Evolutionary conservation across 164 flowering plant genomes (phyloP), one percentile per base, ranked within the genome.

Genomic region (Stephania cephalantha): DNA sequence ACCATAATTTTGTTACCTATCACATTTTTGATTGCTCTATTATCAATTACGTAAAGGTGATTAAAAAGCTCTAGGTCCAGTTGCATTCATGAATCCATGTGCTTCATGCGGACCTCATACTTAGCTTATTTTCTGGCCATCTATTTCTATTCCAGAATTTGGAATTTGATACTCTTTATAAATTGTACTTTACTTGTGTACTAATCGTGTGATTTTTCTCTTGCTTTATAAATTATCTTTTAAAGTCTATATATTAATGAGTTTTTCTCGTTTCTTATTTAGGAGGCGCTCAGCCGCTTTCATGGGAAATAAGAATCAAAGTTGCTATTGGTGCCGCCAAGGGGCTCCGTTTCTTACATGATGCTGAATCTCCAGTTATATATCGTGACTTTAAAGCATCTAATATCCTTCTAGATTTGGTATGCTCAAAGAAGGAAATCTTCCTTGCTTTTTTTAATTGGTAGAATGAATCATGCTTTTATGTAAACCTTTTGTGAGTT

Each of bases 381-480:
- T 91, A 89, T 80, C 88, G 97, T 31, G 96, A 94, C 81, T 86
- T 94, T 81, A 92, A 92, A 79, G 92, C 97, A 71, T 87, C 97
- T 17, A 94, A 92, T 75, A 91, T 95, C 75, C 88, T 95, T 74
- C 82, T 95, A 42, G 98, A 93, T 79, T 83, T 87, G 83, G 98
- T 93, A 90, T 53, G 88, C 2, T 35, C 52, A 31, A 65, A 69
- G 9, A 64, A 66, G 30, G 6, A 9, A 61, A 22, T 25, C 13
- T 55, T 7, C 48, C 45, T 74, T 17, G n/a, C 68, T 50, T 20
- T 6, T 20, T 18, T 74, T 9, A 50, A 11, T 12, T 8, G 71
- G 18, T 52, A 11, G 22, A 29, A 44, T n/a, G 31, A 31, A 10
- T 48, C 46, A 67, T 10, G 63, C 44, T 46, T 35, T 53, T 48